phyloP scores from a whole-genome alignment of 768 basidiomycete genomes.

The Grammothele lineata region DNA sequence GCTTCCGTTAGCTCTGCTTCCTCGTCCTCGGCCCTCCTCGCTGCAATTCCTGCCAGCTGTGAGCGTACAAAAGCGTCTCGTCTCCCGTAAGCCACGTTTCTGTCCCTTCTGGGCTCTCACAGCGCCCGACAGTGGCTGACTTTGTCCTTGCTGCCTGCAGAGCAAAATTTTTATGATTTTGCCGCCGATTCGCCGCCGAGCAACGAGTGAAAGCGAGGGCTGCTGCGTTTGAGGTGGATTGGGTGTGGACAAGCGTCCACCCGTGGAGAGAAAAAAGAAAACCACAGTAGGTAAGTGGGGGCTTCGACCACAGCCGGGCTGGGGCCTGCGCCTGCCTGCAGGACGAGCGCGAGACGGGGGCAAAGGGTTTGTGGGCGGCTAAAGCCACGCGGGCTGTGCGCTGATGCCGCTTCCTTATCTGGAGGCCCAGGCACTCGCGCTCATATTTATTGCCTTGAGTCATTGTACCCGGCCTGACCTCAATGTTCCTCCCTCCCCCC shows the following conservation, averaged over 20 bases:
- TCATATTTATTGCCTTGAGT: conserved; percentile 25
- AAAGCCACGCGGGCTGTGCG: conserved; percentile 12
- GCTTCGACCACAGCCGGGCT: not conserved
- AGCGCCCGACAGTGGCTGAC: too few species aligned
- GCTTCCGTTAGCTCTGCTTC: conserved; percentile 13
- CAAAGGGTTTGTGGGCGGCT: conserved; percentile 18
- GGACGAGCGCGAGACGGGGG: conserved; percentile 7
- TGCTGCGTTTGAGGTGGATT: conserved; percentile 20
- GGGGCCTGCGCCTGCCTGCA: not conserved
- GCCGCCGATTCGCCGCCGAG: conserved; percentile 24
- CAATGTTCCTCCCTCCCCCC: conserved; percentile 26
- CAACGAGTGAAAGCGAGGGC: conserved; percentile 19
- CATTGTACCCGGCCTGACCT: conserved; percentile 21
- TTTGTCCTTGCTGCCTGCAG: conserved; percentile 4
- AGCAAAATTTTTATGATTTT: conserved; percentile 24
- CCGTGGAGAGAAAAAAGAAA: conserved; percentile 17
- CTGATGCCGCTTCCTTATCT: conserved; percentile 13
- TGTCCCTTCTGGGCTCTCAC: too few species aligned
- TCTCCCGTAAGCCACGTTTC: not conserved
- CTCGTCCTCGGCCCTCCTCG: conserved; percentile 15
- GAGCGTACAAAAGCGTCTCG: conserved; percentile 13
- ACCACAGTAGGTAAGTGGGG: conserved; percentile 17
- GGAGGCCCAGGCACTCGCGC: conserved; percentile 20
- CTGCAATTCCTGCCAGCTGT: conserved; percentile 13
- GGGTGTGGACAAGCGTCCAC: conserved; percentile 16